These are phyloP conservation scores for Daphne laureola DNA, from an alignment of 441 rosid genomes.

Conservation along the genomic window DNA sequence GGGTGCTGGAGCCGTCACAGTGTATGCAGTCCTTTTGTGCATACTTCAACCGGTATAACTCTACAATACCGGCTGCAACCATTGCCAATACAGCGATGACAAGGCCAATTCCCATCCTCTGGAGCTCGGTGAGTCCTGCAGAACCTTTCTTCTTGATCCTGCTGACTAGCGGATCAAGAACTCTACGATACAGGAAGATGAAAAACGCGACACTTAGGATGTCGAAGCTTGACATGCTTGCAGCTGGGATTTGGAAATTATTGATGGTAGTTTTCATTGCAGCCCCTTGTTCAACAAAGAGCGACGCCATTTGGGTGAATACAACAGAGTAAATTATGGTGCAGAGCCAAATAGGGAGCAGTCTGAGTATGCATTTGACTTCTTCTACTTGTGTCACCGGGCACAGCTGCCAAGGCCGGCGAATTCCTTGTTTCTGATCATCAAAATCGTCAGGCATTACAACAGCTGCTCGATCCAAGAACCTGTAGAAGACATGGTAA, in stretches of 20 bases:
- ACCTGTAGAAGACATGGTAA: conserved; percentile 30
- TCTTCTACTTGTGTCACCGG: conserved; percentile 94
- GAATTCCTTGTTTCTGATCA: conserved; percentile 51
- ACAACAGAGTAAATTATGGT: conserved; percentile 92
- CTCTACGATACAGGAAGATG: conserved; percentile 72
- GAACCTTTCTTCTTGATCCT: conserved; percentile 40
- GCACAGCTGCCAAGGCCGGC: conserved; percentile 70
- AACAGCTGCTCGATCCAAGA: conserved; percentile 86
- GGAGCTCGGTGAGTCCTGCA: conserved; percentile 79
- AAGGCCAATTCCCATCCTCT: conserved; percentile 94
- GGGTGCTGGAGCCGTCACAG: conserved; percentile 82
- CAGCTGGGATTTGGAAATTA: conserved; percentile 67
- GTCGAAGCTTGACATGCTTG: conserved; percentile 97
- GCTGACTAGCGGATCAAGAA: conserved; percentile 63
- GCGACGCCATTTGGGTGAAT: conserved; percentile 97
- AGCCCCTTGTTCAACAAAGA: conserved; percentile 98
- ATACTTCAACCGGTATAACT: conserved; percentile 64
- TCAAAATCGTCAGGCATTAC: conserved; percentile 58
- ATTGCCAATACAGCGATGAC: conserved; percentile 83
- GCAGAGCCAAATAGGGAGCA: conserved; percentile 95
- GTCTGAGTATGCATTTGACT: conserved; percentile 86
- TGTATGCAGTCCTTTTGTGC: conserved; percentile 58
- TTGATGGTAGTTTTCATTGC: conserved; percentile 76
- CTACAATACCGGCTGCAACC: conserved; percentile 91
- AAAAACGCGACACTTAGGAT: conserved; percentile 75